phyloP scores from a whole-genome alignment of 176 grass and related monocot genomes.

The Zea luxurians region DNA sequence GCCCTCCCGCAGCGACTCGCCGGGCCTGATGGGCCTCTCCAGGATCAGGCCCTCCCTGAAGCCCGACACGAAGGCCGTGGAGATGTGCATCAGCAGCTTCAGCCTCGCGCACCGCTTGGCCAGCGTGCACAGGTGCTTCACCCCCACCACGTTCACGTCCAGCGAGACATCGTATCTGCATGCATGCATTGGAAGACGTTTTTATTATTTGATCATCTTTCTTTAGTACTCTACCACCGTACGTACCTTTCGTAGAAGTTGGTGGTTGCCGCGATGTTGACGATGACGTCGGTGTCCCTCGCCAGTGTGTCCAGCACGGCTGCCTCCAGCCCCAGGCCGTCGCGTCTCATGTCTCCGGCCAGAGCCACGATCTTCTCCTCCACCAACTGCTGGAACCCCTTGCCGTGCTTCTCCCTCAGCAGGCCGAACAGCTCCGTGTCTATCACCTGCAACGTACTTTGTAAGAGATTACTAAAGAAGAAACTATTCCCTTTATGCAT shows the following conservation, averaged over 20 bases:
- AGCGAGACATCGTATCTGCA: constrained; percentile 56
- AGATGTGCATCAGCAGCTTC: constrained; percentile 81
- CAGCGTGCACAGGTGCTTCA: constrained; percentile 59
- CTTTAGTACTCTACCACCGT: too few species aligned
- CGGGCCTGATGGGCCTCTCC: constrained; percentile 61
- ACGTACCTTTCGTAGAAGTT: constrained; percentile 79
- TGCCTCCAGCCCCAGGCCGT: constrained; percentile 60
- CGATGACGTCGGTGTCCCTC: constrained; percentile 57
- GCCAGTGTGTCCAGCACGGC: constrained; percentile 37
- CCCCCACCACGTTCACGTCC: constrained; percentile 59
- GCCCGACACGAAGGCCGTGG: constrained; percentile 44
- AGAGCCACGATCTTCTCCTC: constrained; percentile 68
- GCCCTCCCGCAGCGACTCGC: constrained; percentile 48
- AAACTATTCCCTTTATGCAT: too few species aligned
- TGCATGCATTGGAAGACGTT: too few species aligned
- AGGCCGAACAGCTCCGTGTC: constrained; percentile 59
- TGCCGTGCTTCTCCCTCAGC: constrained; percentile 65
- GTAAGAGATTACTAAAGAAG: too few species aligned
- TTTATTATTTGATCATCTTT: too few species aligned
- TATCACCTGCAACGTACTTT: constrained; percentile 73
- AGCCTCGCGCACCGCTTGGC: constrained; percentile 66
- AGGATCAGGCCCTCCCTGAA: constrained; percentile 51
- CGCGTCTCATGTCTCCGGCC: constrained; percentile 57
- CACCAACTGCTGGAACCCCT: constrained; percentile 50
- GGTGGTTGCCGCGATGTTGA: constrained; percentile 79